These are phyloP conservation scores for Murraya paniculata DNA, from an alignment of 345 rosid species.

Conservation along the genomic window DNA sequence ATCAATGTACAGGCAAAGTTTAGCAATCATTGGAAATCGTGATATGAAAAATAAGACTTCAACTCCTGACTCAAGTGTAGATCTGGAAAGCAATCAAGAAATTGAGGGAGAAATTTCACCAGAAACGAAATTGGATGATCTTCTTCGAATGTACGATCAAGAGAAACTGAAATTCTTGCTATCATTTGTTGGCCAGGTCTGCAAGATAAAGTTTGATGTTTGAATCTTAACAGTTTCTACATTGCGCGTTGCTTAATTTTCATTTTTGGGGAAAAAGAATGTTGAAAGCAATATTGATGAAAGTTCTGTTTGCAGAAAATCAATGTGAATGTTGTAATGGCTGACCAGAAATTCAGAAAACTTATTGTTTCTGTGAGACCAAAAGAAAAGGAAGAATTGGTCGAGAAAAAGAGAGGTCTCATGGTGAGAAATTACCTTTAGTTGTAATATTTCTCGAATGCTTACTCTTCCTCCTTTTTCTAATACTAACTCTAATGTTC, in stretches of 20 bases:
- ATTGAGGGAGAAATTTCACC: constrained; percentile 44
- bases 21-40: constrained; percentile 66
- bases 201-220: constrained; percentile 17
- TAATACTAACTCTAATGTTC: not conserved
- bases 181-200: constrained; percentile 89
- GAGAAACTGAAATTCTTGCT: constrained; percentile 84
- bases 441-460: constrained; percentile 2
- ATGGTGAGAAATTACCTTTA: constrained; percentile 54
- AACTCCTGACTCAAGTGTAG: constrained; percentile 33
- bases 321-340: constrained; percentile 55
- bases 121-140: constrained; percentile 83
- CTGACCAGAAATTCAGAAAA: constrained; percentile 64
- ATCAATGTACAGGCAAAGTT: constrained; percentile 58
- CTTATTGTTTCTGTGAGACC: constrained; percentile 79
- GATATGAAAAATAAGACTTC: constrained; percentile 34
- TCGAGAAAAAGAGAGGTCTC: constrained; percentile 69
- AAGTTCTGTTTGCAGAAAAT: constrained; percentile 53
- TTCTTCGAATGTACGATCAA: constrained; percentile 70
- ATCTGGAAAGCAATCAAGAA: constrained; percentile 31
- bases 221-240: constrained; percentile 9
- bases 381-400: constrained; percentile 68
- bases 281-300: not conserved
- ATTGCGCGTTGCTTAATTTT: not conserved
- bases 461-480: not conserved
- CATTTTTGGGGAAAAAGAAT: not conserved